Evolutionary conservation across 1,284 basidiomycete genomes (phyloP).

Genomic region (Clitocybe nebularis): DNA sequence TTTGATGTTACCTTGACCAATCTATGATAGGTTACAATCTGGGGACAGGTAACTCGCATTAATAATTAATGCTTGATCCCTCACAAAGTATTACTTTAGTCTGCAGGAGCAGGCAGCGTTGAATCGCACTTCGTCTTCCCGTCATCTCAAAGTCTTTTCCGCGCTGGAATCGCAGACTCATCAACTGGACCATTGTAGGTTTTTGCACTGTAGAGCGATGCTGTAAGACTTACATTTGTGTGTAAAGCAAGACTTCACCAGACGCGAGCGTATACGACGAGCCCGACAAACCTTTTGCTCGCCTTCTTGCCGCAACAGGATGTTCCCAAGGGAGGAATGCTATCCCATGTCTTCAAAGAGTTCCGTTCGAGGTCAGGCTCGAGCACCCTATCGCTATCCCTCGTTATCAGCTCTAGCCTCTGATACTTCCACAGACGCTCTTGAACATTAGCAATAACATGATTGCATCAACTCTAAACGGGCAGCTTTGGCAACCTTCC

Average conservation of each 20-base stretch:
- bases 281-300: constrained; percentile 49
- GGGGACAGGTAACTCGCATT: constrained; percentile 51
- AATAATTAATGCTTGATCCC: too few relatives aligned
- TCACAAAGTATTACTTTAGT: too few relatives aligned
- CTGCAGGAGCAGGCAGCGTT: constrained; percentile 54
- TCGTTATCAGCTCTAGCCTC: neutral
- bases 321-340: constrained; percentile 40
- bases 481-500: constrained; percentile 56
- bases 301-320: constrained; percentile 41
- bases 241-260: constrained; percentile 49
- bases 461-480: constrained; percentile 42
- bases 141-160: constrained; percentile 37
- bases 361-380: constrained; percentile 43
- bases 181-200: constrained; percentile 54
- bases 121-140: constrained; percentile 49
- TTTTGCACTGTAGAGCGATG: too few relatives aligned
- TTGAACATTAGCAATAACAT: constrained; percentile 44
- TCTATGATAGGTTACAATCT: constrained; percentile 47
- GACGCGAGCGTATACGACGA: constrained; percentile 49
- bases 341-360: constrained; percentile 41
- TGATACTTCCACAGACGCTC: constrained; percentile 31
- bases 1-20: neutral
- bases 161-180: constrained; percentile 52
- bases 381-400: neutral
- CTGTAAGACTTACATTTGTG: too few relatives aligned